Conservation (phyloP, 2,329 filamentous ascomycete species). For the Ophiostoma perfectum region DNA sequence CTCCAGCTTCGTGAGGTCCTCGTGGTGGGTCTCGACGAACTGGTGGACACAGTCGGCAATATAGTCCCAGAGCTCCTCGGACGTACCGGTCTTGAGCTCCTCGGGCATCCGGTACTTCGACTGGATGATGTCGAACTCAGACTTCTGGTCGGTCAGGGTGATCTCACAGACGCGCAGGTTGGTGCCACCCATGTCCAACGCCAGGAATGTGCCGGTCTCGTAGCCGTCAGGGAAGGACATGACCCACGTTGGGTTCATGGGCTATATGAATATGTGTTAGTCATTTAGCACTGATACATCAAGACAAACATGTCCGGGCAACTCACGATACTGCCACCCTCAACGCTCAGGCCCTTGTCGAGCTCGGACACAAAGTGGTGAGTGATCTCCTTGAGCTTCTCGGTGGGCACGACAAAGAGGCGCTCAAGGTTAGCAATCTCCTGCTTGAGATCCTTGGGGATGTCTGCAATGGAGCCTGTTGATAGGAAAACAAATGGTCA, state of each 20-base stretch:
- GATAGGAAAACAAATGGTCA: background rate
- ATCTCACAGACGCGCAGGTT: constrained; percentile 95
- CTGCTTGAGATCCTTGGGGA: constrained; percentile 73
- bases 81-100: constrained; percentile 77
- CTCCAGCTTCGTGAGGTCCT: constrained; percentile 55
- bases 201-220: constrained; percentile 81
- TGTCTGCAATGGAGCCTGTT: constrained; percentile 80
- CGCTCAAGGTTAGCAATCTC: constrained; percentile 83
- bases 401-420: constrained; percentile 68
- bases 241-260: constrained; percentile 98
- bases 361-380: constrained; percentile 86
- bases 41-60: constrained; percentile 88
- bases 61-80: constrained; percentile 89
- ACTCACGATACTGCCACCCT: constrained; percentile 89
- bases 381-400: constrained; percentile 84
- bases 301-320: no score
- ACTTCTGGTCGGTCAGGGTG: constrained; percentile 77
- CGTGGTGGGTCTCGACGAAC: constrained; percentile 82
- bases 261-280: constrained; percentile 44
- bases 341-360: constrained; percentile 75
- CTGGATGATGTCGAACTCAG: constrained; percentile 90
- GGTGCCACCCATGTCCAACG: constrained; percentile 93
- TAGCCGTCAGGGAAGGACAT: constrained; percentile 82
- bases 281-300: background rate
- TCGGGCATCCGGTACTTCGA: constrained; percentile 94